Conservation (phyloP, 306 rosid species). For the Echinosophora koreensis region DNA sequence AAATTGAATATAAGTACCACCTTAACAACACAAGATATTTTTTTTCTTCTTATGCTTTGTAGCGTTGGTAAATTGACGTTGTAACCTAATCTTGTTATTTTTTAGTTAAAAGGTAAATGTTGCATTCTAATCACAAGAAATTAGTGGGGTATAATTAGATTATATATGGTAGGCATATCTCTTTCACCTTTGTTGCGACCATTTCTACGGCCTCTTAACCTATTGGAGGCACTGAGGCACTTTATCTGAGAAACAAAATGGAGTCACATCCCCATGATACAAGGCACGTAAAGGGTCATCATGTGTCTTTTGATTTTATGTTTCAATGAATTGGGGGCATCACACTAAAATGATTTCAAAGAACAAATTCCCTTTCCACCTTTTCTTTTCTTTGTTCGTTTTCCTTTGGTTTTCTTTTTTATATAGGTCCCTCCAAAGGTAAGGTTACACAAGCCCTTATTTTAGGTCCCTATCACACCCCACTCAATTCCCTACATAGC, state of each 20-base stretch:
- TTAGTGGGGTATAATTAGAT: conserved; percentile 27
- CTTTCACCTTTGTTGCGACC: conserved; percentile 16
- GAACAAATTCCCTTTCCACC: conserved; percentile 41
- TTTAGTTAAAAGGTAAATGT: conserved; percentile 13
- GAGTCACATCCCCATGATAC: conserved; percentile 58
- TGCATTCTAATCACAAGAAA: conserved; percentile 37
- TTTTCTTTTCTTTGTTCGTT: conserved; percentile 21
- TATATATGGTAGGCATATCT: conserved; percentile 16
- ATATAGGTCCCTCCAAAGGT: too few species aligned
- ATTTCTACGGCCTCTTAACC: conserved; percentile 37
- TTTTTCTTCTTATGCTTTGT: conserved; percentile 22
- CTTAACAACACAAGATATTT: conserved; percentile 20
- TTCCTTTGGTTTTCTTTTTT: conserved; percentile 39
- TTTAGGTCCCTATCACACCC: too few species aligned
- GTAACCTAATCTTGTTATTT: conserved; percentile 23
- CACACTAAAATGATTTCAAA: conserved; percentile 43
- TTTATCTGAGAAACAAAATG: conserved; percentile 41
- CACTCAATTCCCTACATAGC: too few species aligned
- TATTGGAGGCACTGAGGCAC: conserved; percentile 42
- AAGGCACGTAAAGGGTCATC: conserved; percentile 44
- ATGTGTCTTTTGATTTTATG: conserved; percentile 49
- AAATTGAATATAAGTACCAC: conserved; percentile 26
- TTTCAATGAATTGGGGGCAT: conserved; percentile 47
- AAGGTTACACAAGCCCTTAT: too few species aligned
- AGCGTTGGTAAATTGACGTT: conserved; percentile 33